These are phyloP conservation scores for Letharia columbiana DNA, from an alignment of 495 filamentous ascomycete genomes.

Conservation along the genomic window DNA sequence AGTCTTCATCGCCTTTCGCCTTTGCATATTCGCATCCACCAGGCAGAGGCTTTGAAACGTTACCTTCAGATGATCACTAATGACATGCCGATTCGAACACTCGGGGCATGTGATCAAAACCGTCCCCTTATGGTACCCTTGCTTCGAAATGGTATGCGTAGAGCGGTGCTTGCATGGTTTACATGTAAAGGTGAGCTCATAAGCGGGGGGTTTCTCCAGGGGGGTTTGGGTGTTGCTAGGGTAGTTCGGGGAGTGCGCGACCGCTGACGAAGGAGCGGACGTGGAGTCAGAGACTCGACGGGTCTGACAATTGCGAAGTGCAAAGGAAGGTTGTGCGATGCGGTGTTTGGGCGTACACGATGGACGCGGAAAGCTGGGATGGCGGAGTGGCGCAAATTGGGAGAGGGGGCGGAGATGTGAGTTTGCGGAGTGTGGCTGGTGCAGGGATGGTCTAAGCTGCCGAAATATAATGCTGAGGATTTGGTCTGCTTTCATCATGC, in stretches of 20 bases:
- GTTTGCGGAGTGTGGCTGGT: neutral
- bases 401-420: constrained; percentile 1
- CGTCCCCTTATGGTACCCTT: constrained; percentile 83
- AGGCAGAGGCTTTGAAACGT: constrained; percentile 24
- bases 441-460: constrained; percentile 5
- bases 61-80: constrained; percentile 70
- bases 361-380: constrained; percentile 8
- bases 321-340: neutral
- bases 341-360: neutral
- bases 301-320: neutral
- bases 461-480: constrained; percentile 5
- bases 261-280: constrained; percentile 22
- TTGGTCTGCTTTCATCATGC: constrained; percentile 16
- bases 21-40: neutral
- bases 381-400: constrained; percentile 24
- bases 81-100: constrained; percentile 80
- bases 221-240: constrained; percentile 28
- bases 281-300: constrained; percentile 23
- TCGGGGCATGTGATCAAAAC: constrained; percentile 78
- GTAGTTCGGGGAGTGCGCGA: constrained; percentile 30
- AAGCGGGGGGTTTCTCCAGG: constrained; percentile 53
- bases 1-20: neutral
- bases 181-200: constrained; percentile 87
- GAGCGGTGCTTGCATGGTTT: constrained; percentile 70
- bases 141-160: constrained; percentile 72